A percentile compares a stretch with the other conserved stretches of the same genome.
These are phyloP conservation scores for Cornus suecica DNA, from an alignment of 148 eudicot species.

Conservation along the genomic window DNA sequence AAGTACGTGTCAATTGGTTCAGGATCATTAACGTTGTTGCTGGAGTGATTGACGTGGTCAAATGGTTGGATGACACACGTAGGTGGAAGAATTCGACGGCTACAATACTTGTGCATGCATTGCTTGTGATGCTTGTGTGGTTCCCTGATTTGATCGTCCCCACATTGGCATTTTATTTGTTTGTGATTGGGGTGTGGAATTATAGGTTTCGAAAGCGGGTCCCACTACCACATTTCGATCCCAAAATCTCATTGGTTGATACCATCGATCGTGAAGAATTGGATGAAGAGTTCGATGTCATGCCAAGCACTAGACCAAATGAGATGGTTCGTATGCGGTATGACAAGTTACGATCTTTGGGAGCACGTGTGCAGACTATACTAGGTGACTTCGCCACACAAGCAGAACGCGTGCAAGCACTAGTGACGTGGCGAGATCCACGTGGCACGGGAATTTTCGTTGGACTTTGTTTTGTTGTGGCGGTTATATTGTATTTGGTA, in stretches of 20 bases:
- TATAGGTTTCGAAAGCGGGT: slow-evolving; percentile 55
- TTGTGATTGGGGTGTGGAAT: slow-evolving; percentile 77
- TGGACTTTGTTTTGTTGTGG: slow-evolving; percentile 71
- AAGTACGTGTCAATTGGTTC: slow-evolving; percentile 79
- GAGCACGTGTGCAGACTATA: slow-evolving; percentile 68
- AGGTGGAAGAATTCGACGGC: slow-evolving; percentile 90
- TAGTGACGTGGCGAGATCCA: slow-evolving; percentile 91
- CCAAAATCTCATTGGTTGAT: slow-evolving; percentile 74
- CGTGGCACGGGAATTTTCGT: slow-evolving; percentile 87
- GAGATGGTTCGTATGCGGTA: slow-evolving; percentile 68
- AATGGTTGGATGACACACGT: slow-evolving; percentile 85
- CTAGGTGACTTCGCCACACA: slow-evolving; percentile 83
- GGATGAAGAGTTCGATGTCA: slow-evolving; percentile 77
- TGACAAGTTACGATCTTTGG: slow-evolving; percentile 72
- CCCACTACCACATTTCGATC: slow-evolving; percentile 73
- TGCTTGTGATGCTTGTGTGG: slow-evolving; percentile 87
- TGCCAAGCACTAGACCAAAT: slow-evolving; percentile 55
- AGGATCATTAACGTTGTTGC: slow-evolving; percentile 69
- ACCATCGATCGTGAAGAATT: slow-evolving; percentile 72
- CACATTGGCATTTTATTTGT: slow-evolving; percentile 73
- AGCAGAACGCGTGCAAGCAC: slow-evolving; percentile 72
- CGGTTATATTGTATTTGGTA: slow-evolving; percentile 61
- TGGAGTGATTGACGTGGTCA: slow-evolving; percentile 56
- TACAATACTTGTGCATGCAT: slow-evolving; percentile 77
- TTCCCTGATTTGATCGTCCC: slow-evolving; percentile 88